A percentile compares a stretch with the other conserved stretches of the same genome.
Evolutionary conservation across 75 land plant genomes (phyloP).

Genomic region (Pinus tabuliformis): DNA sequence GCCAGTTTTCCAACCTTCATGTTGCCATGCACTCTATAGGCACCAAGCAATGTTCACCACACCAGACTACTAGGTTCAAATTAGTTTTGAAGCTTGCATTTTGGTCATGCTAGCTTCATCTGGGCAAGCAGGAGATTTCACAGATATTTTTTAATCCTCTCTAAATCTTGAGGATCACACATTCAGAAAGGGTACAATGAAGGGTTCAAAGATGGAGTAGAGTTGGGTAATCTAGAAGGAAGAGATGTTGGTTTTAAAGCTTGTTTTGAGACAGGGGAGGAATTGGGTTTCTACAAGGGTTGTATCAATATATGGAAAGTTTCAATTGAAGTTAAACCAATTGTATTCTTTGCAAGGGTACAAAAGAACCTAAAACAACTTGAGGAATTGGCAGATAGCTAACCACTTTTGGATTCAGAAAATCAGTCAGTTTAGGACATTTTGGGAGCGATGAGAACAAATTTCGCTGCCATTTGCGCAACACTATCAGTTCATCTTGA

Average conservation of each 20-base stretch:
- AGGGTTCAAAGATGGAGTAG: conserved; percentile 49
- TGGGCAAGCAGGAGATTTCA: neutral
- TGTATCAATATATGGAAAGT: conserved; percentile 66
- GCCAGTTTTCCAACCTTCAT: too few relatives aligned
- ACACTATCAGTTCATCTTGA: too few relatives aligned
- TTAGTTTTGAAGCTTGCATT: too few relatives aligned
- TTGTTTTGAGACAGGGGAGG: conserved; percentile 79
- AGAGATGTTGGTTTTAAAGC: conserved; percentile 63
- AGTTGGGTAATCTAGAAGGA: conserved; percentile 62
- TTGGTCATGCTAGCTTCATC: too few relatives aligned
- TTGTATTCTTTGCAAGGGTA: conserved; percentile 53
- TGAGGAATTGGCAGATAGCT: conserved; percentile 43
- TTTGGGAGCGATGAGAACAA: too few relatives aligned
- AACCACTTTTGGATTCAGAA: conserved; percentile 66
- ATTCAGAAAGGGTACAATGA: conserved; percentile 55
- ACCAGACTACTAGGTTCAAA: too few relatives aligned
- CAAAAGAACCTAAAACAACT: conserved; percentile 47
- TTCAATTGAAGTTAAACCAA: conserved; percentile 40
- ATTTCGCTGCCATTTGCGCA: too few relatives aligned
- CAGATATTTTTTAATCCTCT: conserved; percentile 64
- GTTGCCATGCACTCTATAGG: too few relatives aligned
- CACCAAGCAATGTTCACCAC: too few relatives aligned
- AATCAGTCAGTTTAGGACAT: conserved; percentile 38
- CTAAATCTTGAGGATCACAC: conserved; percentile 56
- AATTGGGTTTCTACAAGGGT: conserved; percentile 81